Percentiles rank a stretch among this genome's conserved stretches.
These are phyloP conservation scores for Malassezia restricta DNA, from an alignment of 1,284 basidiomycete genomes.

Conservation along the genomic window DNA sequence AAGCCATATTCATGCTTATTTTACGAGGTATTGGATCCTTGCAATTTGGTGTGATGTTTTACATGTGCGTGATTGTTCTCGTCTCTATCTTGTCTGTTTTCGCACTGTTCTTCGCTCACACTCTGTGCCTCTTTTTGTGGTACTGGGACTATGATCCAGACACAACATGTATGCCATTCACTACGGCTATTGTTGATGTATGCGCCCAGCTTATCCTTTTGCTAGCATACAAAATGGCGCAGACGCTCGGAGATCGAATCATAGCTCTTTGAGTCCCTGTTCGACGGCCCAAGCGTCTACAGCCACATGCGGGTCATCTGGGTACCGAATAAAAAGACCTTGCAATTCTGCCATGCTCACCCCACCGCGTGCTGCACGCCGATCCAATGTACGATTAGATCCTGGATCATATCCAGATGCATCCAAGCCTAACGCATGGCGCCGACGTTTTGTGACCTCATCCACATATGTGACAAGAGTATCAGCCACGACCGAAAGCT, in stretches of 20 bases:
- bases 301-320: conserved; percentile 32
- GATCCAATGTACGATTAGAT: conserved; percentile 8
- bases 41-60: conserved; percentile 33
- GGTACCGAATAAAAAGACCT: conserved; percentile 43
- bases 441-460: conserved; percentile 11
- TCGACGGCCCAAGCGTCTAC: conserved; percentile 24
- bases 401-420: conserved; percentile 10
- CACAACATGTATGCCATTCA: conserved; percentile 80
- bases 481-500: neutral
- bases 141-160: conserved; percentile 64
- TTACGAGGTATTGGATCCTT: conserved; percentile 25
- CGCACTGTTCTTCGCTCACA: conserved; percentile 52
- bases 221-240: conserved; percentile 48
- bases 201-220: conserved; percentile 70
- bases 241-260: conserved; percentile 33
- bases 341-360: conserved; percentile 46
- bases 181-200: conserved; percentile 79
- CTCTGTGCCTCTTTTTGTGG: conserved; percentile 71
- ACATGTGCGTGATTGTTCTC: conserved; percentile 9
- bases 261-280: neutral
- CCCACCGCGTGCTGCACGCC: conserved; percentile 34
- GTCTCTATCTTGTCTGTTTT: conserved; percentile 54
- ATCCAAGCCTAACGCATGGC: conserved; percentile 11
- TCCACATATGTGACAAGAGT: conserved; percentile 1
- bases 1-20: conserved; percentile 26